These are phyloP conservation scores for Solanum gracilifrons DNA, from an alignment of 257 asterid species.

Conservation along the genomic window DNA sequence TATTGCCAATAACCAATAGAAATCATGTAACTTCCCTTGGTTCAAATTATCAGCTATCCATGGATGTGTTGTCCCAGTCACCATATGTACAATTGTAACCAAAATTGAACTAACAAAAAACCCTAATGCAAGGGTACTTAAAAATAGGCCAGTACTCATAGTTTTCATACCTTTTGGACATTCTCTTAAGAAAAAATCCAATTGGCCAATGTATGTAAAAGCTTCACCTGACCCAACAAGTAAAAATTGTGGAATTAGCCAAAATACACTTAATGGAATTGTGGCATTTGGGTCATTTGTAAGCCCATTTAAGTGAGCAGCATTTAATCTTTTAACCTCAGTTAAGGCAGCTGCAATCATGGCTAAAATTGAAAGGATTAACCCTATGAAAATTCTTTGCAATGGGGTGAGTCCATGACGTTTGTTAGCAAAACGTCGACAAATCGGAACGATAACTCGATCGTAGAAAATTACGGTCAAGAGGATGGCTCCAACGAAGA, in stretches of 20 bases:
- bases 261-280: constrained; percentile 48
- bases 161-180: constrained; percentile 92
- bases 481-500: constrained; percentile 62
- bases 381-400: constrained; percentile 52
- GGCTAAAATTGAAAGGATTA: constrained; percentile 34
- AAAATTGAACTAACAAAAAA: constrained; percentile 57
- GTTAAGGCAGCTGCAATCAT: constrained; percentile 45
- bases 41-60: constrained; percentile 75
- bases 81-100: constrained; percentile 51
- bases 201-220: constrained; percentile 79
- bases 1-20: constrained; percentile 63
- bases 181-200: constrained; percentile 73
- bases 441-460: constrained; percentile 32
- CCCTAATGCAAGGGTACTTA: constrained; percentile 71
- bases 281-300: constrained; percentile 1
- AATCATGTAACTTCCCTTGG: constrained; percentile 55
- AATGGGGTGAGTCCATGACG: constrained; percentile 60
- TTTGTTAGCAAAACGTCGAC: constrained; percentile 23
- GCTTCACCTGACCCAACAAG: constrained; percentile 81
- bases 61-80: constrained; percentile 34
- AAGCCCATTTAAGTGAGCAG: constrained; percentile 21
- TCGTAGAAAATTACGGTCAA: constrained; percentile 57
- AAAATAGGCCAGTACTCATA: constrained; percentile 68
- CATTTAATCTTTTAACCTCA: constrained; percentile 41
- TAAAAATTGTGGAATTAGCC: constrained; percentile 63